These are phyloP conservation scores for Wickerhamiella vanderwaltii DNA, from an alignment of 805 yeast genomes.

Conservation along the genomic window DNA sequence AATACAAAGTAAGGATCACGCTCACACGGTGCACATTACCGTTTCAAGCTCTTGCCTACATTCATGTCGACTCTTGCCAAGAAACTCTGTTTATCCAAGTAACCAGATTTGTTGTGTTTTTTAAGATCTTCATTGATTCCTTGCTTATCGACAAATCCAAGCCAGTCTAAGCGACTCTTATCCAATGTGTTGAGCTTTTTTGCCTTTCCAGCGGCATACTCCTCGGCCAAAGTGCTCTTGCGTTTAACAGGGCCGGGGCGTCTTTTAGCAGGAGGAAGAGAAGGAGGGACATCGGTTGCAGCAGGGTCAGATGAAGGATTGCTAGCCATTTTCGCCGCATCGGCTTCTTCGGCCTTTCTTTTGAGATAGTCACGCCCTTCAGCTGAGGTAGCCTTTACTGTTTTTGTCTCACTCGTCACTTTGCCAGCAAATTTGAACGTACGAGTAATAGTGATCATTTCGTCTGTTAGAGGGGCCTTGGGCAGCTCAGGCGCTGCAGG, in stretches of 20 bases:
- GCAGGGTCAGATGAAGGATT: background rate
- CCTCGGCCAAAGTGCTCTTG: slow-evolving; percentile 64
- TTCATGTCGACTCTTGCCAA: slow-evolving; percentile 57
- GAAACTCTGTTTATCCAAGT: slow-evolving; percentile 83
- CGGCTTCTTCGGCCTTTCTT: slow-evolving; percentile 14
- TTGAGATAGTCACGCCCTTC: slow-evolving; percentile 65
- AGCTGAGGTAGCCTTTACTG: slow-evolving; percentile 65
- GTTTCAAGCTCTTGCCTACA: no score
- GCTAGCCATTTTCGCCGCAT: slow-evolving; percentile 20
- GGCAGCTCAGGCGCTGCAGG: background rate
- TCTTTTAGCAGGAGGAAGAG: slow-evolving; percentile 4
- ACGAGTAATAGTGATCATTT: slow-evolving; percentile 57
- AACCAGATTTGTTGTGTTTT: slow-evolving; percentile 78
- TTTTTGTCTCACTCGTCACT: slow-evolving; percentile 59
- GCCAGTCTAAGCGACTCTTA: slow-evolving; percentile 91
- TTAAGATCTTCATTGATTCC: slow-evolving; percentile 75
- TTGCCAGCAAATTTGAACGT: slow-evolving; percentile 87
- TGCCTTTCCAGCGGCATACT: slow-evolving; percentile 53
- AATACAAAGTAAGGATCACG: no score
- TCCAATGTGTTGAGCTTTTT: slow-evolving; percentile 83
- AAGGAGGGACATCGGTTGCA: background rate
- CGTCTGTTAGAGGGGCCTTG: slow-evolving; percentile 26
- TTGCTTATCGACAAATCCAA: slow-evolving; percentile 76
- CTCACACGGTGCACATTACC: no score
- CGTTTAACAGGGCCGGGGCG: slow-evolving; percentile 38